phyloP scores from a whole-genome alignment of 2,329 filamentous ascomycete species.

The Colletotrichum theobromicola region DNA sequence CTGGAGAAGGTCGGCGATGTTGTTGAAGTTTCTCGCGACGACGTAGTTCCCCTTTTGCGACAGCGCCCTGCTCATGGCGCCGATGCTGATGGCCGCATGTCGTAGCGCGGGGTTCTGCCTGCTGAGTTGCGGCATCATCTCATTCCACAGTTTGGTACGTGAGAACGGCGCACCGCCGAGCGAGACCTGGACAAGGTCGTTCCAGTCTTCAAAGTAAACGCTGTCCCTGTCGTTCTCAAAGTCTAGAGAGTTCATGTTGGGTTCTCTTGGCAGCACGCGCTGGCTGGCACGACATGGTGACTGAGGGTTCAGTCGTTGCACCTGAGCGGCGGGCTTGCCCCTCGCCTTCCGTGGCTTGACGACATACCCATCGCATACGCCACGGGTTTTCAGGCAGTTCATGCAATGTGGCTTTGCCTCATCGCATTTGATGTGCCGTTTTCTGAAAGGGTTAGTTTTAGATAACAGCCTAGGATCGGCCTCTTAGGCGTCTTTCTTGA shows the following conservation, averaged over 20 bases:
- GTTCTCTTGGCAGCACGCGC: background rate
- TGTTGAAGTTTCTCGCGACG: background rate
- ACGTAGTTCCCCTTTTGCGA: slow-evolving; percentile 1
- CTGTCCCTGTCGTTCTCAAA: slow-evolving; percentile 15
- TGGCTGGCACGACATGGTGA: background rate
- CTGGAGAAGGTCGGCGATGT: slow-evolving; percentile 11
- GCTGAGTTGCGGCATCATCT: slow-evolving; percentile 31
- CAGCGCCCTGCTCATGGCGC: slow-evolving; percentile 39
- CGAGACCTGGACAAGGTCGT: slow-evolving; percentile 11
- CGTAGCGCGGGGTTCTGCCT: slow-evolving; percentile 30
- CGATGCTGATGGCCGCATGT: slow-evolving; percentile 45
- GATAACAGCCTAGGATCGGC: background rate
- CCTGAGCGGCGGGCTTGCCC: background rate
- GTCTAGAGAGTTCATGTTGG: slow-evolving; percentile 18
- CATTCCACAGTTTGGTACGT: slow-evolving; percentile 37
- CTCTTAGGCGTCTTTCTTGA: background rate
- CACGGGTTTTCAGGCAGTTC: slow-evolving; percentile 35
- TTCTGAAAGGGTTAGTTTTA: background rate
- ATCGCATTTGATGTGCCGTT: slow-evolving; percentile 47
- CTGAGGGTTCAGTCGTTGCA: background rate
- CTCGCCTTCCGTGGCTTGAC: slow-evolving; percentile 17
- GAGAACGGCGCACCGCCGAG: slow-evolving; percentile 13
- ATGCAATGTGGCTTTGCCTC: slow-evolving; percentile 45
- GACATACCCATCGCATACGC: slow-evolving; percentile 21
- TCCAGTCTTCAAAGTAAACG: slow-evolving; percentile 23